Evolutionary conservation across 2,329 filamentous ascomycete genomes (phyloP), one percentile per base, ranked within the genome.

Genomic region (Claviceps arundinis): DNA sequence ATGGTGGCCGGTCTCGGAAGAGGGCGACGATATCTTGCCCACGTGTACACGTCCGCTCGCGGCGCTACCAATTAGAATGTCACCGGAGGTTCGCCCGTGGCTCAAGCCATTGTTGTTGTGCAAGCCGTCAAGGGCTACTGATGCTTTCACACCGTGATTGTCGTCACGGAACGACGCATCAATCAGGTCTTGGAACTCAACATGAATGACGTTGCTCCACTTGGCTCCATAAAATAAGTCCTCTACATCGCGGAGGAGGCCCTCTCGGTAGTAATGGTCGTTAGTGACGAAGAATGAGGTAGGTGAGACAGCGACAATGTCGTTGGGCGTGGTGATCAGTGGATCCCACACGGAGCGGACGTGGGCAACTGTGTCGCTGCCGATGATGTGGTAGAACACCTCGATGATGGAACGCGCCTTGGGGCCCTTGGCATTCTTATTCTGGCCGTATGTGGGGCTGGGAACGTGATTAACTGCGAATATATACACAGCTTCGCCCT

Each of bases 401-500:
- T 84, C 80, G 41, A 83, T 61, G 9, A 74, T 73, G 0, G 80
- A 81, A 1, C 69, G 69, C 0, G 73, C 69, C 54, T 71, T 72
- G 9, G 62, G 64, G 2, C 60, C 58, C 2, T 64, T 63, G 4
- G 56, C 56, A 6, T 58, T 17, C 26, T 50, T 46, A 34, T 59
- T 57, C 2, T 51, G 44, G 17, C 62, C 59, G 22, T 69, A 71
- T 0, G 67, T 66, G 0, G 69, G 67, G 52, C 80, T 74, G 0
- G 78, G 74, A 1, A 75, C 57, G 52, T 84, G 81, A 56, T 84
- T 84, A 48, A 84, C 62, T 0, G 76, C 79, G 51, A 78, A 78
- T 46, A 84, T 76, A 56, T 80, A 83, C 5, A 83, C 73, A 0
- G 75, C 65, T 1, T 67, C 60, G 9, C 61, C 60, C 2, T 54